These are phyloP conservation scores for Aristolochia californica DNA, from an alignment of 164 flowering plant species.

Conservation along the genomic window DNA sequence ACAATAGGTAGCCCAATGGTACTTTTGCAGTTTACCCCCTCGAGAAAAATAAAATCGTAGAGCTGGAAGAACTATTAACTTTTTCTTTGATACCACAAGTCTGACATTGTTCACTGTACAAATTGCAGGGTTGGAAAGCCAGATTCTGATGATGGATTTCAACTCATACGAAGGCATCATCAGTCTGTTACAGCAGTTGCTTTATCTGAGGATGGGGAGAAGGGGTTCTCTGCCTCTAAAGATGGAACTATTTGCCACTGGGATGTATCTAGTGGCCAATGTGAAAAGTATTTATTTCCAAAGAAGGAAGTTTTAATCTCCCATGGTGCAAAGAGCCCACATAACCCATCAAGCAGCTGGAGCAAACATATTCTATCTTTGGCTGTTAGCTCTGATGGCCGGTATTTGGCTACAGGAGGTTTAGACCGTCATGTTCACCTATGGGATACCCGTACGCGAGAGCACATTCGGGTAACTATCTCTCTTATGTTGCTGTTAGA, in stretches of 20 bases:
- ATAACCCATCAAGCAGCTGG: constrained; percentile 53
- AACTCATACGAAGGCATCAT: constrained; percentile 50
- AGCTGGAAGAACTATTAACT: no score
- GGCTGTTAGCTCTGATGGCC: constrained; percentile 85
- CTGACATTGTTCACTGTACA: neutral
- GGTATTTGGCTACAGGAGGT: constrained; percentile 92
- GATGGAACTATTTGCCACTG: constrained; percentile 82
- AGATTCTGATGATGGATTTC: constrained; percentile 38
- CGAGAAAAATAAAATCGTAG: no score
- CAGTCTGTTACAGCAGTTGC: constrained; percentile 80
- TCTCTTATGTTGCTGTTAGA: neutral
- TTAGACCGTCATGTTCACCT: constrained; percentile 91
- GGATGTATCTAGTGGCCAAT: constrained; percentile 77
- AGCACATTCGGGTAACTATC: constrained; percentile 65
- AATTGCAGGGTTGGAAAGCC: constrained; percentile 57
- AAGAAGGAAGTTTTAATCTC: constrained; percentile 45
- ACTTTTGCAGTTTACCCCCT: no score
- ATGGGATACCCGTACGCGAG: constrained; percentile 82
- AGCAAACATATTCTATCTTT: constrained; percentile 61
- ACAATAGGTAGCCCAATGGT: no score
- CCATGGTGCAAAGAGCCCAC: constrained; percentile 62
- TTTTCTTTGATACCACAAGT: neutral
- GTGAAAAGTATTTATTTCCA: constrained; percentile 76
- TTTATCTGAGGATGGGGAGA: constrained; percentile 64
- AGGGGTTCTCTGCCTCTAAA: constrained; percentile 90